Conservation (phyloP, 768 basidiomycete genomes). For the Hirschioporus abietinus region DNA sequence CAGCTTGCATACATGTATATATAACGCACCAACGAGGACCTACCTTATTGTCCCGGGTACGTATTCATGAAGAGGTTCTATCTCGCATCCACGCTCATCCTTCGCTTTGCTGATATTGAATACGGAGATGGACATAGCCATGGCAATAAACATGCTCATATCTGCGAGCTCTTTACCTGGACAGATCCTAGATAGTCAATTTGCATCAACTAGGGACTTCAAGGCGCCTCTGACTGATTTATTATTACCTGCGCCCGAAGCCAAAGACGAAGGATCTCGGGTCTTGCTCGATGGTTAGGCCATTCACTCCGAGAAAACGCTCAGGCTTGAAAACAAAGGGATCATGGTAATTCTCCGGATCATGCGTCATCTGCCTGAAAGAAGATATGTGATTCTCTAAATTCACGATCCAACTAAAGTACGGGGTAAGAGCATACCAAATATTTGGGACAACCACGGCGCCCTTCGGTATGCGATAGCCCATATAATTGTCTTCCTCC, state of each 20-base stretch:
- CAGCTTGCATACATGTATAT: no score
- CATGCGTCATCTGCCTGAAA: conserved; percentile 26
- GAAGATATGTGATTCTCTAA: conserved; percentile 1
- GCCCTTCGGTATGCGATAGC: conserved; percentile 21
- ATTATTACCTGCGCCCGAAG: conserved; percentile 11
- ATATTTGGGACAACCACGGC: conserved; percentile 26
- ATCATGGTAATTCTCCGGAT: conserved; percentile 23
- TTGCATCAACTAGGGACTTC: no score
- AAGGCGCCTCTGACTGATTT: not conserved
- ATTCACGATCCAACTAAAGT: conserved; percentile 8
- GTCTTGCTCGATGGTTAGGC: no score
- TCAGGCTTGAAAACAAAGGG: conserved; percentile 25
- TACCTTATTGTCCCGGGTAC: not conserved
- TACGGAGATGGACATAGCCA: no score
- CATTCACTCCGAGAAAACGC: conserved; percentile 18
- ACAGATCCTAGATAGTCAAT: no score
- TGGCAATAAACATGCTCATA: no score
- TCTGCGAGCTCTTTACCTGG: no score
- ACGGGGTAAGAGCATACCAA: conserved; percentile 16
- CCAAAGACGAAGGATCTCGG: conserved; percentile 4
- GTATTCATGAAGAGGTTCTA: conserved; percentile 47
- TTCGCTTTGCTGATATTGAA: conserved; percentile 25
- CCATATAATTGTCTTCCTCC: conserved; percentile 24
- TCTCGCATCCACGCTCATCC: conserved; percentile 41
- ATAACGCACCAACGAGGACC: no score